phyloP scores from a whole-genome alignment of 169 alveolate species.

The Pseudocohnilembus persalinus region DNA sequence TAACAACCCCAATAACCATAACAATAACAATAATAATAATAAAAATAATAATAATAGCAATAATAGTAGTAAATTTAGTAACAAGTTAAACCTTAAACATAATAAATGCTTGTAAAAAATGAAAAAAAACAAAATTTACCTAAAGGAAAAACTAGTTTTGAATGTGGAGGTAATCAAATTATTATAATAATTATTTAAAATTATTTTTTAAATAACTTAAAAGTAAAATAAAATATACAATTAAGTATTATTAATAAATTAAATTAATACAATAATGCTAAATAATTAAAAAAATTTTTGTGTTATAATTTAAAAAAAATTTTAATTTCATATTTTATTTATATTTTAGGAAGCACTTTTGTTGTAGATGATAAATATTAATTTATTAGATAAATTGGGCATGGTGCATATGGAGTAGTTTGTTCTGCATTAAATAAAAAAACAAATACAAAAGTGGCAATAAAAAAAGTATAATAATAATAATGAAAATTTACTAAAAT shows the following conservation, averaged over 20 bases:
- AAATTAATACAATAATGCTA: no score
- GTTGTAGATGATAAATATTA: constrained; percentile 51
- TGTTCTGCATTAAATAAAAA: constrained; percentile 54
- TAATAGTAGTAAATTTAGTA: no score
- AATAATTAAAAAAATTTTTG: no score
- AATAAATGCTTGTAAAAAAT: no score
- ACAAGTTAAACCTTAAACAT: no score
- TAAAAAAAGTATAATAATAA: constrained; percentile 62
- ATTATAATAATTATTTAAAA: no score
- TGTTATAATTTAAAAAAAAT: no score
- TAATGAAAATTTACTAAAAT: constrained; percentile 12
- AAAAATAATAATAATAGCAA: no score
- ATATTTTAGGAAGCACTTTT: constrained; percentile 23
- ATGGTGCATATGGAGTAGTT: constrained; percentile 64
- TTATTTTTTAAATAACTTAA: no score
- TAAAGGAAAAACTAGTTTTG: neutral
- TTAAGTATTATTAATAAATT: no score
- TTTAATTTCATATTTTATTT: no score
- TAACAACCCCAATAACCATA: neutral
- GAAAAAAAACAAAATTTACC: neutral
- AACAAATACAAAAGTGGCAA: constrained; percentile 74
- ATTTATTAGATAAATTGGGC: constrained; percentile 44
- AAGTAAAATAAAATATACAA: no score
- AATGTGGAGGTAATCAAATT: neutral
- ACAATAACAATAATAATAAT: neutral